Percentiles rank a stretch among this genome's conserved stretches.
Conservation (phyloP, 2,329 filamentous ascomycete species). For the Neoscytalidium dimidiatum region DNA sequence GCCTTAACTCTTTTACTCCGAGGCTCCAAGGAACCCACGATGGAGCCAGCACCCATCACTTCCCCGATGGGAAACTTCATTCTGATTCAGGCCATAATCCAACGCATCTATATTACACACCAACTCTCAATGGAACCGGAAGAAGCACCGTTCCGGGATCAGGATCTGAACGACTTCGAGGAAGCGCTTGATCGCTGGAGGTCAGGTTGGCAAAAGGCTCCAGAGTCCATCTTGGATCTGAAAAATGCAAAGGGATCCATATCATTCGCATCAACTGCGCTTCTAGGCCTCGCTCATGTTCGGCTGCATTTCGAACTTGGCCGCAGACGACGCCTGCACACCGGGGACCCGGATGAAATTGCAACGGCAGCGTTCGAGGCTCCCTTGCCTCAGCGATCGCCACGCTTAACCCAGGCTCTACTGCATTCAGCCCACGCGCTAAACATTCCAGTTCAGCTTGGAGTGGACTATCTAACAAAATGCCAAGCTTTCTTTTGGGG, state of each 20-base stretch:
- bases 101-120: background rate
- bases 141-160: conserved; percentile 12
- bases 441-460: conserved; percentile 10
- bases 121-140: conserved; percentile 21
- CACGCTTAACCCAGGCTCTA: background rate
- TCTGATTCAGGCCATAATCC: background rate
- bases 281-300: conserved; percentile 3
- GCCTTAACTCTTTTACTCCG: conserved; percentile 30
- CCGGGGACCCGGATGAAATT: background rate
- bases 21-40: conserved; percentile 11
- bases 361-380: background rate
- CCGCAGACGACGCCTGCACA: conserved; percentile 12
- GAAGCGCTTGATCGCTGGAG: conserved; percentile 8
- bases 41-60: conserved; percentile 7
- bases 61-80: conserved; percentile 10
- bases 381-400: background rate
- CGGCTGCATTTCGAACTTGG: background rate
- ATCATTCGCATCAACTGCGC: conserved; percentile 2
- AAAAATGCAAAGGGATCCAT: conserved; percentile 1
- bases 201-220: background rate
- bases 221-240: conserved; percentile 2
- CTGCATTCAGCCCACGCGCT: conserved; percentile 5
- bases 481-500: conserved; percentile 9
- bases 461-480: conserved; percentile 1
- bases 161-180: background rate